Base-by-base conservation (phyloP, 2,329 filamentous ascomycete species). In the Fusarium hostae region DNA sequence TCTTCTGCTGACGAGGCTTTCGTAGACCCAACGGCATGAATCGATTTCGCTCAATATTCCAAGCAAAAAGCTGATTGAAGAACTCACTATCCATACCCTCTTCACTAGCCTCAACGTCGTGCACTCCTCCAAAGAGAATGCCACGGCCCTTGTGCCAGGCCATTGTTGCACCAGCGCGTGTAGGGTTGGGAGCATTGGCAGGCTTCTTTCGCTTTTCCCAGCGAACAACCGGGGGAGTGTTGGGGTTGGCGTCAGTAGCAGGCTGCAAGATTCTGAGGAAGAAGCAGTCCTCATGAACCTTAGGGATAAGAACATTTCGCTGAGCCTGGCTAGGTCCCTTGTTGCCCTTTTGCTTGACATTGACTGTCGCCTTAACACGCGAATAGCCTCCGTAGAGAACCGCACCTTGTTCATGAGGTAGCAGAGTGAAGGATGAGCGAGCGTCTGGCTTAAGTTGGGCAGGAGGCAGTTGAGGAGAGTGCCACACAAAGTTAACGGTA, bases 31-130 rank as follows among this genome's bases (percentile, higher is more conserved):
- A 85, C 4, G 92, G 93, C 84, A 98, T 98, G 84, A 97, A 98
- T 12, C 96, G 88, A 79, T 99, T 99, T 65, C 95, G 89, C 77
- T 98, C 96, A 70, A 97, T 90, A 78, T 97, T 98, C 94, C 95
- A 98, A 9, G 95, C 93, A 77, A 93, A 97, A 28, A 98, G 83
- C 61, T 91, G 89, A 76, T 98, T 95, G 84, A 98, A 99, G 82
- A 99, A 99, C 80, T 98, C 95, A 78, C 94, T 97, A 59, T 99
- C 95, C 73, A 99, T 97, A 6, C 93, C 94, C 80, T 99, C 96
- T 79, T 97, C 95, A 71, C 89, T 95, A 79, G 95, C 89, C 80
- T 97, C 94, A 1, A 97, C 92, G 75, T 97, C 95, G 76, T 98
- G 94, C 7, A 99, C 96, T 57, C 96, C 96, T 47, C 96, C 96